Base-by-base conservation (phyloP, 78 protist genomes). In the Dictyostelium citrinum region DNA sequence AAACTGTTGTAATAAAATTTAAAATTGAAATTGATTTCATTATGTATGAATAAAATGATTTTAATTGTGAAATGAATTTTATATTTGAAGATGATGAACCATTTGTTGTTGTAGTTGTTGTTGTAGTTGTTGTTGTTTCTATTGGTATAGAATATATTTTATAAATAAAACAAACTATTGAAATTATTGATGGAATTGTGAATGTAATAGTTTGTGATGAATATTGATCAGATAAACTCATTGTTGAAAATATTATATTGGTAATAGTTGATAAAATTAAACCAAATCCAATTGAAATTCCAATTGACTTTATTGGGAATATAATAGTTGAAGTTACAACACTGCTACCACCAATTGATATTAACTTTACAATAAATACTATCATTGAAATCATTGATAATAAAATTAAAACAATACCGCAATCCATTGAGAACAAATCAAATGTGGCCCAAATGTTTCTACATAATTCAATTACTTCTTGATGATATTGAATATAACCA, bases 381-480 rank as follows among this genome's bases (percentile, higher is more conserved):
- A 82, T 5, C 11, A 81, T 49, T 17, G 79, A 22, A 9, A 84
- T 14, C 7, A 78, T 12, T 51, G 93, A 12, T 24, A 82, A 22
- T 17, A 33, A 12, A 49, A 83, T 64, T 22, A 94, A 58, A 11
- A 29, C 43, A 3, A 82, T 46, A 35, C 96, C 96, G n/a, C 29
- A 20, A 11, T 61, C 46, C 93, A 94, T 88, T 29, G 85, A 60
- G 2, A 58, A 20, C 16, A 70, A 45, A 39, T 94, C 93, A 41
- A 94, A 94, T 1, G 94, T 86, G 24, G 91, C 93, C 96, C 96
- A 94, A 22, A 82, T 72, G 5, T 94, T 67, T 29, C 95, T 29
- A 67, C 96, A 94, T 24, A 88, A 20, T 61, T 61, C 91, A 17
- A 79, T 37, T 11, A 94, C 24, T 58, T 80, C 77, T 45, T 45